Evolutionary conservation across 352 stramenopile species (phyloP).

Genomic region (Nothophytophthora sp.): DNA sequence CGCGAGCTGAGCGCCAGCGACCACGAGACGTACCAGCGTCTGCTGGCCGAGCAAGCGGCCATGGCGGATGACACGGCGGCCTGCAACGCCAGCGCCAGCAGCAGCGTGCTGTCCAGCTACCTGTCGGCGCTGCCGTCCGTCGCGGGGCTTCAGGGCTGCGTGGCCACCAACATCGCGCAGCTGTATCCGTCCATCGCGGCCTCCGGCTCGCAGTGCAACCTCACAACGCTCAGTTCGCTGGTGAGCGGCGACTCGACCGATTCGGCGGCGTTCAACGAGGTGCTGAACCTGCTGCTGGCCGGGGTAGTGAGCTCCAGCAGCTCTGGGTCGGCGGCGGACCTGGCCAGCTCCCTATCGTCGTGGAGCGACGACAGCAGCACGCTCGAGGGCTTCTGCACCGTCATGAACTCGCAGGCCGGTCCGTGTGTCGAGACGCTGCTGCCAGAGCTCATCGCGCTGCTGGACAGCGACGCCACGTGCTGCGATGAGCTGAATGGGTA

Average conservation of each 20-base stretch:
- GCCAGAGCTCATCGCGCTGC: constrained; percentile 37
- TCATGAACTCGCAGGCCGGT: constrained; percentile 53
- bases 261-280: constrained; percentile 39
- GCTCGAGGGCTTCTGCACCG: constrained; percentile 47
- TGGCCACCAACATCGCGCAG: constrained; percentile 48
- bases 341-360: constrained; percentile 27
- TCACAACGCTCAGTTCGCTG: constrained; percentile 49
- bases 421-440: constrained; percentile 50
- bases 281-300: constrained; percentile 39
- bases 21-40: constrained; percentile 19
- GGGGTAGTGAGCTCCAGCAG: constrained; percentile 28
- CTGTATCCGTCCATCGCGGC: constrained; percentile 38
- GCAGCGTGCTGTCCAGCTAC: constrained; percentile 46
- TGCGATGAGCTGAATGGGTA: constrained; percentile 48
- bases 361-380: constrained; percentile 46
- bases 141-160: constrained; percentile 45
- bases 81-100: constrained; percentile 41
- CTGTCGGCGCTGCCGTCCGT: constrained; percentile 43
- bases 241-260: constrained; percentile 27
- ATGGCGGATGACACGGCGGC: constrained; percentile 31
- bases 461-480: constrained; percentile 51
- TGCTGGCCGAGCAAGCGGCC: constrained; percentile 15
- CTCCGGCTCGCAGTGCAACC: constrained; percentile 39
- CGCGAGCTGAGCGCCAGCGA: constrained; percentile 20
- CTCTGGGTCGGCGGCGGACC: constrained; percentile 16